Conservation (phyloP, 2,329 filamentous ascomycete genomes). For the Mycosphaerelloides madeirae region DNA sequence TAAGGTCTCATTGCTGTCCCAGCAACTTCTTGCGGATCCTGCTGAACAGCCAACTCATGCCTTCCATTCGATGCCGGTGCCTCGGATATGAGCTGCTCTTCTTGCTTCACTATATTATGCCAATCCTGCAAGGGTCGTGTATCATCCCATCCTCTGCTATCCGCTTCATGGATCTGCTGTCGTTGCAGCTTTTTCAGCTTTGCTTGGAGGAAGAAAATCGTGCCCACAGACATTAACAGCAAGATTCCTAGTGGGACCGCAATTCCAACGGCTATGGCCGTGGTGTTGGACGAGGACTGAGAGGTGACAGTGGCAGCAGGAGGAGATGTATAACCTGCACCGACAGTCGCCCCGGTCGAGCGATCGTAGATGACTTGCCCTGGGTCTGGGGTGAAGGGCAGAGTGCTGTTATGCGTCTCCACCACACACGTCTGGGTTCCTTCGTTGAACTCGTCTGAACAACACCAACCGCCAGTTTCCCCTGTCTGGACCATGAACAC, state of each 20-base stretch:
- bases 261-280: not conserved
- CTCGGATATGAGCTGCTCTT: too few species aligned
- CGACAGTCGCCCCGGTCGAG: not conserved
- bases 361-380: not conserved
- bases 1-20: too few species aligned
- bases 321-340: not conserved
- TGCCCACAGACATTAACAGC: not conserved
- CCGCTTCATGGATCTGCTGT: too few species aligned
- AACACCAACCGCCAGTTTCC: not conserved
- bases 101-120: too few species aligned
- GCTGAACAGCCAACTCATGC: too few species aligned
- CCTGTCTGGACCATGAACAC: not conserved
- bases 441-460: not conserved
- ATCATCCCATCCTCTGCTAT: too few species aligned
- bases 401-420: not conserved
- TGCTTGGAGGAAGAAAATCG: not conserved
- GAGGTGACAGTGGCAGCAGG: not conserved
- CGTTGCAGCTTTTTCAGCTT: not conserved
- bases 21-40: too few species aligned
- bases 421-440: not conserved
- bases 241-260: not conserved
- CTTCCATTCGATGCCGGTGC: too few species aligned
- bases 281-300: not conserved
- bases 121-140: too few species aligned
- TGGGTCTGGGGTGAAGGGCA: not conserved